Evolutionary conservation across 129 eudicot genomes (phyloP), one percentile per base, ranked within the genome.

Genomic region (Chrysanthemum makinoi): DNA sequence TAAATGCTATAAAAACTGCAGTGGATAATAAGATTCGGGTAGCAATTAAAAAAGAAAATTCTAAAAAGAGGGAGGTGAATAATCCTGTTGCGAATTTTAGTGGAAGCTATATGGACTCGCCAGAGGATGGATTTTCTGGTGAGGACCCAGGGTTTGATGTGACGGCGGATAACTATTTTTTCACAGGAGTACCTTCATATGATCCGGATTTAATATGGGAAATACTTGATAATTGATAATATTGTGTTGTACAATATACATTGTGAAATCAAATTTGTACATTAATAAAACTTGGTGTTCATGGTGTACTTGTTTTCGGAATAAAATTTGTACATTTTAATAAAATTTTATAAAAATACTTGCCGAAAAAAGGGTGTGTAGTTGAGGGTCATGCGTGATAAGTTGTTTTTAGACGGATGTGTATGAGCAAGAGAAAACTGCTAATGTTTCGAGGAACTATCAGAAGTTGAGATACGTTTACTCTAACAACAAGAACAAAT

Each of bases 171-270:
- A 87, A 58, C 20, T 86, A 86, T 71, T 82, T 81, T 1, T 78
- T 89, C n/a, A 88, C 80, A 2, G 76, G 79, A 64, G 79, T 89
- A 79, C 96, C 96, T 6, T 89, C 93, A 18, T 85, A 75, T 52
- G 90, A 88, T 63, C 88, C 88, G 0, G 95, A 85, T 77, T 75
- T 88, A 66, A 88, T 88, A 16, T 88, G 95, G 95, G 84, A 83
- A 66, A 84, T 88, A 48, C 85, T 85, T 60, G 84, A 86, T 49
- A 80, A 72, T 44, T 88, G 78, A 20, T 20, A 1, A 1, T 0
- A 20, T 0, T 20, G 20, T 20, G 33, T 28, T 28, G 33, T 28
- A 28, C 5, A 28, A 28, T 3, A 4, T 28, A 0, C 33, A 28
- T 28, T 28, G 33, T 28, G 2, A 28, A 28, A 20, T 28, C 33